phyloP scores from a whole-genome alignment of 108 stramenopile species.

The Discostella stelligeroides region DNA sequence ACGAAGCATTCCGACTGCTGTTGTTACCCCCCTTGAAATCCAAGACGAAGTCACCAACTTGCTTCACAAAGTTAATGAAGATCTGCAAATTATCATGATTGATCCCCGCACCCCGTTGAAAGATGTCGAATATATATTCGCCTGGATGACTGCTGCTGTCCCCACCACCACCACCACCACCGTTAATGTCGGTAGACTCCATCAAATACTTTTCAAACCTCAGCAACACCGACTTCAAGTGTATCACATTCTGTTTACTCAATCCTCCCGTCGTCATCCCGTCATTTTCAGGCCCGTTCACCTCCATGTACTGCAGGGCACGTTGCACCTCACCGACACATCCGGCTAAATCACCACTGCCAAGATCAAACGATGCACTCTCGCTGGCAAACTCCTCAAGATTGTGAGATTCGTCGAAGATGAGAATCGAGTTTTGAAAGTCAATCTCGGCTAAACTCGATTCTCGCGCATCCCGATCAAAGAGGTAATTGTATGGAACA shows the following conservation, averaged over 20 bases:
- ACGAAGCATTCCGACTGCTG: slow-evolving; percentile 29
- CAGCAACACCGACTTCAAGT: slow-evolving; percentile 79
- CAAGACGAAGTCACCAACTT: slow-evolving; percentile 73
- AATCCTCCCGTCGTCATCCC: neutral
- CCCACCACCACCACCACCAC: neutral
- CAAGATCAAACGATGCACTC: slow-evolving; percentile 91
- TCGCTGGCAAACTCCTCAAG: slow-evolving; percentile 96
- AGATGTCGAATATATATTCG: slow-evolving; percentile 83
- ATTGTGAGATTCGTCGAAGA: slow-evolving; percentile 99
- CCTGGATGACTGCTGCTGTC: slow-evolving; percentile 59
- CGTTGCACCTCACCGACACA: slow-evolving; percentile 72
- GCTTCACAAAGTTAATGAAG: slow-evolving; percentile 62
- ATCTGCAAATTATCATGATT: slow-evolving; percentile 72
- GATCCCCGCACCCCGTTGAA: slow-evolving; percentile 70
- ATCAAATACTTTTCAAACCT: slow-evolving; percentile 77
- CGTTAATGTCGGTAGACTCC: slow-evolving; percentile 26
- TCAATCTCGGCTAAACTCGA: slow-evolving; percentile 74
- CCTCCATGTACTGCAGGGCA: slow-evolving; percentile 54
- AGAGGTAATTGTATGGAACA: slow-evolving; percentile 98
- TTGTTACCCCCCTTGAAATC: slow-evolving; percentile 77
- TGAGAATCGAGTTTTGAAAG: slow-evolving; percentile 88
- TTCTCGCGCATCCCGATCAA: slow-evolving; percentile 87
- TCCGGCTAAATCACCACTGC: slow-evolving; percentile 80
- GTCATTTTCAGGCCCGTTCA: slow-evolving; percentile 10
- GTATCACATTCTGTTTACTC: slow-evolving; percentile 64